Evolutionary conservation across 2,329 filamentous ascomycete species (phyloP).

Genomic region (Albophoma yamanashiensis): DNA sequence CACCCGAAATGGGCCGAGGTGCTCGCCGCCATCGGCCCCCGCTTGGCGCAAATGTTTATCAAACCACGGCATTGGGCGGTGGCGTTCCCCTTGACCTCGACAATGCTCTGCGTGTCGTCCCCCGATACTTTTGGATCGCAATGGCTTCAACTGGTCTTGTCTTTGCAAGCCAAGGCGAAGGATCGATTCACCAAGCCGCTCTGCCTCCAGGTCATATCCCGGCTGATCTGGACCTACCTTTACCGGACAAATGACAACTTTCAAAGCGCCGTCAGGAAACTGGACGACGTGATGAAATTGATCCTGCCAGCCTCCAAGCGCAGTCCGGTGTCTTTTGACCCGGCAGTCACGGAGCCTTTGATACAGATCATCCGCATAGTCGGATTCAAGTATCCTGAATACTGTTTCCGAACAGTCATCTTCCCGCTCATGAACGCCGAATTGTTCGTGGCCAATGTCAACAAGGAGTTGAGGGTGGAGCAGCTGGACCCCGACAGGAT

Average conservation of each 20-base stretch:
- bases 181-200: constrained; percentile 69
- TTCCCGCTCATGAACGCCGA: constrained; percentile 93
- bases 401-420: constrained; percentile 87
- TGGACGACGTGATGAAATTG: constrained; percentile 82
- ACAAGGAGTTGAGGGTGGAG: constrained; percentile 74
- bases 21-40: constrained; percentile 64
- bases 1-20: constrained; percentile 82
- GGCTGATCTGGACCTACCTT: constrained; percentile 88
- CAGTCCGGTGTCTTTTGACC: constrained; percentile 72
- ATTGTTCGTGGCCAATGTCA: constrained; percentile 61
- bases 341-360: constrained; percentile 74
- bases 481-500: constrained; percentile 93
- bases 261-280: constrained; percentile 59
- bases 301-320: constrained; percentile 73
- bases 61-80: constrained; percentile 90
- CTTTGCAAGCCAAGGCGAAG: constrained; percentile 71
- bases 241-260: constrained; percentile 70
- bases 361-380: constrained; percentile 93
- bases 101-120: constrained; percentile 79
- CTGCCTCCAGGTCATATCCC: constrained; percentile 80
- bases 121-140: constrained; percentile 74
- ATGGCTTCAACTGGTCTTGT: constrained; percentile 74
- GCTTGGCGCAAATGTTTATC: constrained; percentile 71
- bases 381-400: constrained; percentile 85
- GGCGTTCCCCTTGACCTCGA: constrained; percentile 79